Percentiles rank a stretch among this genome's conserved stretches.
These are phyloP conservation scores for Inosperma sp. DNA, from an alignment of 768 basidiomycete genomes.

Conservation along the genomic window DNA sequence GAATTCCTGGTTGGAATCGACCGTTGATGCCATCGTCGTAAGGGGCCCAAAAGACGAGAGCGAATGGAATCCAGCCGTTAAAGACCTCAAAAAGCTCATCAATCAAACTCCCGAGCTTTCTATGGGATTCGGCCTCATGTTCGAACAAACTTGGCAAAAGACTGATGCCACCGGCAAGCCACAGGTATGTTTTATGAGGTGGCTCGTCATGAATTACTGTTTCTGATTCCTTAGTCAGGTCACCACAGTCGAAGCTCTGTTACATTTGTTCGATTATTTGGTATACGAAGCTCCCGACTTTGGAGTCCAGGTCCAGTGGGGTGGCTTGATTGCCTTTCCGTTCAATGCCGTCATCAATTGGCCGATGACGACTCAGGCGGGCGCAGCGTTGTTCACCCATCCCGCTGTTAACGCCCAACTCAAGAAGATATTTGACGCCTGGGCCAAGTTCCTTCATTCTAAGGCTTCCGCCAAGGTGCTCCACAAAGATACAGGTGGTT, in stretches of 20 bases:
- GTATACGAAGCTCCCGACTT: not conserved
- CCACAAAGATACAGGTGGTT: constrained; percentile 34
- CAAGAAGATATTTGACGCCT: constrained; percentile 46
- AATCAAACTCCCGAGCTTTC: not conserved
- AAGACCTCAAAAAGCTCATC: constrained; percentile 1
- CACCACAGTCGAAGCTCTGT: not conserved
- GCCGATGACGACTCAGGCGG: constrained; percentile 35
- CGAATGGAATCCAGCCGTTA: constrained; percentile 2
- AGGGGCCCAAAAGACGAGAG: not conserved
- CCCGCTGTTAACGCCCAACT: constrained; percentile 42
- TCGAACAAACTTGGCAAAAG: not conserved
- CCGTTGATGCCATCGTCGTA: not conserved
- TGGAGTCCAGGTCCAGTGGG: constrained; percentile 1
- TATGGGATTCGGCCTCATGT: not conserved
- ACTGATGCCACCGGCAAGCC: not conserved
- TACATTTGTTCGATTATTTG: not conserved
- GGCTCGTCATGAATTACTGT: not conserved
- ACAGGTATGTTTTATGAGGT: not conserved
- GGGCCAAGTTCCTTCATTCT: constrained; percentile 44
- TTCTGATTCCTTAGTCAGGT: not conserved
- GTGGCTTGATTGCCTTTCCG: constrained; percentile 2
- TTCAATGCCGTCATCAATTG: constrained; percentile 2
- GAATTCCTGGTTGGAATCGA: not conserved
- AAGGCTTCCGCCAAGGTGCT: constrained; percentile 41
- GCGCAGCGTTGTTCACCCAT: constrained; percentile 32